Base-by-base conservation (phyloP, 805 yeast species). In the Trichomonascus vanleenenianus region DNA sequence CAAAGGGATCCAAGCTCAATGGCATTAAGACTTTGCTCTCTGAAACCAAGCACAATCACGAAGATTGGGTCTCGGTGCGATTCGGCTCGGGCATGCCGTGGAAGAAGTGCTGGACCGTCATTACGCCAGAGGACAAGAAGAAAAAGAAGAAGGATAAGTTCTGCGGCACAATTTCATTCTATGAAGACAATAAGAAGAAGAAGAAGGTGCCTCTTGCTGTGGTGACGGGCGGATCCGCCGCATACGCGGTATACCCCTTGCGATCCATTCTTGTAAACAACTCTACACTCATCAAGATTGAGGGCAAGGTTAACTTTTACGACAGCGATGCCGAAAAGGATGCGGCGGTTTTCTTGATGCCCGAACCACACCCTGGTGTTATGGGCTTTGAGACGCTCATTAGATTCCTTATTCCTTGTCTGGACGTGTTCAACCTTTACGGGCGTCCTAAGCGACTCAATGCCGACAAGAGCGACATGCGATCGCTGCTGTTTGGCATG, bases 51-150 rank as follows among this genome's bases (percentile, higher is more conserved):
- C 85, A 79, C 60, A 78, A 77, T 48, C 93, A 87, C 59, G 96
- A 86, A 63, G 96, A 89, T 57, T 91, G 96, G 97, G 88, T 84
- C 37, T 76, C 88, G 61, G 95, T 93, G 14, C 73, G 97, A 53
- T 93, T 91, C 63, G 97, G 98, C 15, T 77, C 93, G 8, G 98
- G 98, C 19, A 86, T 87, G 95, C 96, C 97, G 1, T 93, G 97
- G 97, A 85, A 82, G 59, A 75, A 95, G 48, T 91, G 96, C 59
- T 93, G 77, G 68, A 91, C 95, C 2, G 96, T 89, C 9, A 76
- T 91, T 46, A 89, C 53, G 68, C 88, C 56, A 52, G 68, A 33
- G 59, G 56, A 79, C 63, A 52, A 65, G 63, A 50, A 66, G 62
- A 65, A 56, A 52, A 73, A 63, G 54, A 70, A 52, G 49, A 61